A percentile compares a stretch with the other conserved stretches of the same genome.
Conservation (phyloP, 2,329 filamentous ascomycete genomes). For the Phoma sp. region DNA sequence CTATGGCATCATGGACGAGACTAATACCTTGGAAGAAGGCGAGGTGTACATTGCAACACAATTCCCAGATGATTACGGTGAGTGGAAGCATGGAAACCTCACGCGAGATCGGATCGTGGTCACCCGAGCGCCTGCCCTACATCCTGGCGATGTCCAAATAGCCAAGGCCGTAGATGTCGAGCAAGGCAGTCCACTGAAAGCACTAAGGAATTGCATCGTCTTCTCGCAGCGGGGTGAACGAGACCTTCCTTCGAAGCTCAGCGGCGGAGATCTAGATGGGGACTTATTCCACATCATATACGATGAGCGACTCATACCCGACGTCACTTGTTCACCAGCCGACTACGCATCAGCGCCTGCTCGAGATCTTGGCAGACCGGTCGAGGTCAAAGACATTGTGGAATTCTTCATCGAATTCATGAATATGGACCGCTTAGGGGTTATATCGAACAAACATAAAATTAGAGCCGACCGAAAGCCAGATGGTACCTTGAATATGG, state of each 20-base stretch:
- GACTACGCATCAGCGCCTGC: slow-evolving; percentile 71
- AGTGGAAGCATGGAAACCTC: slow-evolving; percentile 20
- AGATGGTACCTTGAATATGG: slow-evolving; percentile 34
- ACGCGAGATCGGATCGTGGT: slow-evolving; percentile 62
- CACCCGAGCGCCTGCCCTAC: slow-evolving; percentile 80
- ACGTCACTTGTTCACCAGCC: slow-evolving; percentile 63
- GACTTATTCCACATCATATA: slow-evolving; percentile 84
- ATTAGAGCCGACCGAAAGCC: slow-evolving; percentile 49
- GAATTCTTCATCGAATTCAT: slow-evolving; percentile 74
- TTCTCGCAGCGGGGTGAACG: slow-evolving; percentile 76
- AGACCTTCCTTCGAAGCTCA: slow-evolving; percentile 79
- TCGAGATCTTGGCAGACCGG: slow-evolving; percentile 65
- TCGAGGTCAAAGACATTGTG: slow-evolving; percentile 72
- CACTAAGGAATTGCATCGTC: slow-evolving; percentile 75
- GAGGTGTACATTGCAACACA: slow-evolving; percentile 73
- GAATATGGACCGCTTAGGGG: slow-evolving; percentile 54
- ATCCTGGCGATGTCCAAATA: slow-evolving; percentile 80
- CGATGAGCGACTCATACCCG: slow-evolving; percentile 63
- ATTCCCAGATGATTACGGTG: slow-evolving; percentile 39
- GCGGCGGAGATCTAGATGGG: slow-evolving; percentile 84
- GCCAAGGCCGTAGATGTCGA: slow-evolving; percentile 68
- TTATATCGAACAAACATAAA: slow-evolving; percentile 52
- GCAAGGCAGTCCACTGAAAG: slow-evolving; percentile 63
- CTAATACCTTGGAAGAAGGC: slow-evolving; percentile 68
- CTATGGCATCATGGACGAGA: slow-evolving; percentile 86